Base-by-base conservation (phyloP, 2,329 filamentous ascomycete genomes). In the Verruconis gallopava region DNA sequence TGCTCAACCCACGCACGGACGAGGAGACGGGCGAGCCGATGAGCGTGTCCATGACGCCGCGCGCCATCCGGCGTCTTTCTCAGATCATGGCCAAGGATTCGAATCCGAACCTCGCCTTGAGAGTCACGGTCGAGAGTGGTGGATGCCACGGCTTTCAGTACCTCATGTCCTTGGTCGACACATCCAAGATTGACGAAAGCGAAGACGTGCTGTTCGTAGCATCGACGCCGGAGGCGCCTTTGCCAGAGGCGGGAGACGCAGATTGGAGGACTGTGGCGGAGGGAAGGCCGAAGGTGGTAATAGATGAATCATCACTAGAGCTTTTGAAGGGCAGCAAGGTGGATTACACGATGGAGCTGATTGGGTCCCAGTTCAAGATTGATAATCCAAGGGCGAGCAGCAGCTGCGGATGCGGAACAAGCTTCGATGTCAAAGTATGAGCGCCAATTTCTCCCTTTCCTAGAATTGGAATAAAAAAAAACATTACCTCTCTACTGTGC, bases 91-190 rank as follows among this genome's bases (percentile, higher is more conserved):
- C 50, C 46, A 67, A 46, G 45, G 69, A 61, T 50, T 46, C 52
- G 47, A 93, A 93, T 57, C 84, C 85, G 2, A 70, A 82, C 53
- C 75, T 93, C 21, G 84, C 86, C 18, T 72, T 98, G n/a, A 83
- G 89, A 40, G 83, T 98, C 50, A 80, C 83, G 47, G 88, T 98
- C 45, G 86, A 93, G 56, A 85, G 81, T 44, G 91, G 91, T 48
- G 91, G 91, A 43, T 98, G 91, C 60, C 91, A 98, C 62, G 91
- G 91, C 38, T 98, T 98, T 61, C 91, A 98, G 59, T 98, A 98
- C 57, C 67, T 93, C 37, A 94, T 98, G 84, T 84, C 79, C 13
- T 71, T 96, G 3, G 80, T 85, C 2, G 75, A 65, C 14, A 59
- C 59, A 9, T 63, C 63, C 13, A 47, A 50, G 15, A 53, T 58